These are phyloP conservation scores for Kwoniella dendrophila DNA, from an alignment of 768 basidiomycete species.

Conservation along the genomic window DNA sequence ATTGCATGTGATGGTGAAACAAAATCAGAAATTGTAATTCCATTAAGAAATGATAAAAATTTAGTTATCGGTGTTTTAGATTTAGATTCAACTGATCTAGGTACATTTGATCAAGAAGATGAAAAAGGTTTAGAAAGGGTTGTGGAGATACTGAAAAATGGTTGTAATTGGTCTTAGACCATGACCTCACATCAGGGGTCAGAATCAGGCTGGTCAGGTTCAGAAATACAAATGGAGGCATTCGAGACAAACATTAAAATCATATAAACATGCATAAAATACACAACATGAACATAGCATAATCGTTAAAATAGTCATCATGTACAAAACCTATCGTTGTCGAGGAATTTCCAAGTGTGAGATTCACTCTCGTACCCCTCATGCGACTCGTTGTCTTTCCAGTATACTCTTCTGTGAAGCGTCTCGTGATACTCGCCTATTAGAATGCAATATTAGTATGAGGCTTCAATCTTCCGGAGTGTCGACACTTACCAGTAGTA, in stretches of 20 bases:
- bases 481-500: slow-evolving; percentile 74
- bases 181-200: neutral
- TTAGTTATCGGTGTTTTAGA: slow-evolving; percentile 65
- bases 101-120: slow-evolving; percentile 78
- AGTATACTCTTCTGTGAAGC: slow-evolving; percentile 70
- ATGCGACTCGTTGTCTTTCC: slow-evolving; percentile 42
- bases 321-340: neutral
- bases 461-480: neutral
- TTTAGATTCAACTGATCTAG: slow-evolving; percentile 74
- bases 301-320: slow-evolving; percentile 10
- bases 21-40: slow-evolving; percentile 85
- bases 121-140: slow-evolving; percentile 74
- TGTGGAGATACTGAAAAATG: slow-evolving; percentile 63
- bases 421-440: slow-evolving; percentile 78
- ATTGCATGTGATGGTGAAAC: slow-evolving; percentile 90
- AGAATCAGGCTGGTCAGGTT: neutral
- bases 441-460: neutral
- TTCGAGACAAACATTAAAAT: neutral
- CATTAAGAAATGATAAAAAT: slow-evolving; percentile 58
- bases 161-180: slow-evolving; percentile 34
- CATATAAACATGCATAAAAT: neutral
- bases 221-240: neutral
- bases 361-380: slow-evolving; percentile 3
- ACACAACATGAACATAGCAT: neutral
- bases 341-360: too few species aligned